phyloP scores from a whole-genome alignment of 2,329 filamentous ascomycete genomes.

The Exophiala sp. region DNA sequence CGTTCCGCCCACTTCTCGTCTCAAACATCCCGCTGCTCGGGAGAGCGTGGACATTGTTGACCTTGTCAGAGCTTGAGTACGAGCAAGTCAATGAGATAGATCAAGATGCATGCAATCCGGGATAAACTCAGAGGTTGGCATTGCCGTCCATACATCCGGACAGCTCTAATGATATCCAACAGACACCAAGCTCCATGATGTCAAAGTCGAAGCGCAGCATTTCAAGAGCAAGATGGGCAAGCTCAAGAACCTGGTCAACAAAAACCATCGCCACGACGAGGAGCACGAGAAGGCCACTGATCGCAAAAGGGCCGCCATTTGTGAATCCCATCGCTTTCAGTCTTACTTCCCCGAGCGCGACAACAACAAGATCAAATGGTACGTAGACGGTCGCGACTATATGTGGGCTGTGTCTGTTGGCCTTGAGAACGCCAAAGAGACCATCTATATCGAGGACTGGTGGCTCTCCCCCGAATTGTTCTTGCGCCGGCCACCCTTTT shows the following conservation, averaged over 20 bases:
- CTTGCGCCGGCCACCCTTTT: conserved; percentile 73
- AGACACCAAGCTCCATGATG: conserved; percentile 38
- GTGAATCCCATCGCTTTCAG: conserved; percentile 72
- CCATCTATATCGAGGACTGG: conserved; percentile 95
- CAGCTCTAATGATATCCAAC: conserved; percentile 12
- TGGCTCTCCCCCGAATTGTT: conserved; percentile 73
- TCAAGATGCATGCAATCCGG: conserved; percentile 23
- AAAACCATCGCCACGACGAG: conserved; percentile 88
- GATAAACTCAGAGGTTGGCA: conserved; percentile 28
- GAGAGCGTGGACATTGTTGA: background rate
- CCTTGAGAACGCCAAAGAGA: conserved; percentile 82
- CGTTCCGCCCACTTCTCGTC: background rate
- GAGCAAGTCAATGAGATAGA: background rate
- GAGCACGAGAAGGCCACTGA: conserved; percentile 82
- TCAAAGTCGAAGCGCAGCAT: conserved; percentile 51
- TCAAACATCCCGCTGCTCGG: background rate
- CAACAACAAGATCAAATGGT: conserved; percentile 90
- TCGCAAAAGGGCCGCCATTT: conserved; percentile 66
- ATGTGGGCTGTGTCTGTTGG: conserved; percentile 90
- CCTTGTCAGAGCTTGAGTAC: background rate
- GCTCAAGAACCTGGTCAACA: conserved; percentile 66
- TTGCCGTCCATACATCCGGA: background rate
- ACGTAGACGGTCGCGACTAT: conserved; percentile 91
- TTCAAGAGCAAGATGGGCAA: conserved; percentile 60
- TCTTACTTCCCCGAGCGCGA: conserved; percentile 85